phyloP scores from a whole-genome alignment of 768 basidiomycete species.

The Termitomyces sp. region DNA sequence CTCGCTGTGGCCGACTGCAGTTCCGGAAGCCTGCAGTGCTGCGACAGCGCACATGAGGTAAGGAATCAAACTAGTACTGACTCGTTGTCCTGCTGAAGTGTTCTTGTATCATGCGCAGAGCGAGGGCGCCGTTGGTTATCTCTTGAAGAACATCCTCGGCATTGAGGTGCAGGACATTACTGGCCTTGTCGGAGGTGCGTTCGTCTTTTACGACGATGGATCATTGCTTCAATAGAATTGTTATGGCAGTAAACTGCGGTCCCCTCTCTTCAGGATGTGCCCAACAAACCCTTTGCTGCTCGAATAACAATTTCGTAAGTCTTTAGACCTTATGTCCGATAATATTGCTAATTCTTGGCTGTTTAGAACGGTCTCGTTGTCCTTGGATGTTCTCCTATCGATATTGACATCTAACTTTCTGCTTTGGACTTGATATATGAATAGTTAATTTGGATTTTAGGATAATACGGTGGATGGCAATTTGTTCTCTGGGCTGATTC shows the following conservation, averaged over 20 bases:
- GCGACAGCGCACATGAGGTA: background rate
- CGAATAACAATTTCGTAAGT: conserved; percentile 4
- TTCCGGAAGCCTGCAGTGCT: background rate
- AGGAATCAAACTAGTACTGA: background rate
- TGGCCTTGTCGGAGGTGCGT: conserved; percentile 2
- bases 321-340: background rate
- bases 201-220: background rate
- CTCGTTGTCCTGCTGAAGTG: background rate
- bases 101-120: background rate
- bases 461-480: background rate
- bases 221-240: no score
- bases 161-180: background rate
- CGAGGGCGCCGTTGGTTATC: background rate
- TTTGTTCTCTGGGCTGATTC: background rate
- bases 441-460: background rate
- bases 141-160: background rate
- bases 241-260: background rate
- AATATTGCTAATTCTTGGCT: background rate
- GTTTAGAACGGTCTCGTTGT: conserved; percentile 6
- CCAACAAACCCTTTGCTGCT: conserved; percentile 1
- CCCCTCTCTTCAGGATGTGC: background rate
- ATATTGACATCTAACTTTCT: background rate
- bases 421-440: background rate
- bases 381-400: conserved; percentile 6
- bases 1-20: conserved; percentile 1